Conservation (phyloP, 148 eudicot species). For the Nepenthes gracilis region DNA sequence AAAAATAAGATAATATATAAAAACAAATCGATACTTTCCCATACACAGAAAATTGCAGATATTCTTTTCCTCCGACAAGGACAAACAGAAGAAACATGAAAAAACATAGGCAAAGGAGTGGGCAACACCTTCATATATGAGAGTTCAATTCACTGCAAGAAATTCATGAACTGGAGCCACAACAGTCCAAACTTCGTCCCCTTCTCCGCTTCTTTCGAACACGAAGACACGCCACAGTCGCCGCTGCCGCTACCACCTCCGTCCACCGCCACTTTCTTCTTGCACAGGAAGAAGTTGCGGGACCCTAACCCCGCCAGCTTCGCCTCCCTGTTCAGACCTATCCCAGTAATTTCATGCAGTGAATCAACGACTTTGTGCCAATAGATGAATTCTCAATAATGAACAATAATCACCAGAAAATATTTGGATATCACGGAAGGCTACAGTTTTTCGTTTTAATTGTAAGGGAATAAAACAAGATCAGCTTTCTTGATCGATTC, state of each 20-base stretch:
- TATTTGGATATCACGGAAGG: no score
- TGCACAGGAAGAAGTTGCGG: conserved; percentile 75
- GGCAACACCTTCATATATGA: no score
- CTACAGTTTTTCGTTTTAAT: no score
- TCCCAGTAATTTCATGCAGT: neutral
- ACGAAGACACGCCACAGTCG: conserved; percentile 8
- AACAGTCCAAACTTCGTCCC: conserved; percentile 22
- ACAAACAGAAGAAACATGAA: no score
- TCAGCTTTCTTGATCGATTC: no score
- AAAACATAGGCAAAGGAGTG: no score
- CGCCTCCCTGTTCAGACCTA: conserved; percentile 66
- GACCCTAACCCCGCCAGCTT: conserved; percentile 59
- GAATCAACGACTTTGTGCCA: neutral
- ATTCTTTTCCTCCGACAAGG: no score
- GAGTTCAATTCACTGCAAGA: conserved; percentile 8
- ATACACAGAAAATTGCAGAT: no score
- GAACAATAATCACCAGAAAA: no score
- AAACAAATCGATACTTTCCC: no score
- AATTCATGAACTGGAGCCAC: conserved; percentile 53
- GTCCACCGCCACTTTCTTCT: conserved; percentile 10
- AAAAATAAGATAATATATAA: no score
- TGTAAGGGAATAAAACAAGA: no score
- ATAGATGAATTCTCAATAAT: neutral
- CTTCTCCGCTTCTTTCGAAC: conserved; percentile 47
- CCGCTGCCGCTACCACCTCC: conserved; percentile 4